Evolutionary conservation across 2,329 filamentous ascomycete species (phyloP).

Genomic region (Claviceps digitariae): DNA sequence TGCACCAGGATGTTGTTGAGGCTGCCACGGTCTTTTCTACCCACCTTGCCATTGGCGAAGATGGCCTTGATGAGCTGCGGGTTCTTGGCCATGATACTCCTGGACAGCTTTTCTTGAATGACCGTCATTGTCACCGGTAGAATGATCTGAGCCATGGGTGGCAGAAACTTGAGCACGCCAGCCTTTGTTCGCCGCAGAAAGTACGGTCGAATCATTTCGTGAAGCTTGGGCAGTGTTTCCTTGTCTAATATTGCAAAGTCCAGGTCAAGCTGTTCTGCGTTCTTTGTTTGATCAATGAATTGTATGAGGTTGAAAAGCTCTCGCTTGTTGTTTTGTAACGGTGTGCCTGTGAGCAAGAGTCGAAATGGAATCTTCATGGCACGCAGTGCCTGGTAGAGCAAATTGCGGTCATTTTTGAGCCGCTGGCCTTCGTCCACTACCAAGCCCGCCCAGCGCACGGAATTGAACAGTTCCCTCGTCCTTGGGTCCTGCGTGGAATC

Average conservation of each 20-base stretch:
- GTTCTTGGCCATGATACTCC: slow-evolving; percentile 84
- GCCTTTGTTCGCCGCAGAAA: slow-evolving; percentile 70
- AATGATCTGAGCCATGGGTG: slow-evolving; percentile 89
- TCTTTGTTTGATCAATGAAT: slow-evolving; percentile 62
- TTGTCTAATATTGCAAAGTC: slow-evolving; percentile 67
- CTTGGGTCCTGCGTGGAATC: slow-evolving; percentile 69
- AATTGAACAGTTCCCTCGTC: slow-evolving; percentile 50
- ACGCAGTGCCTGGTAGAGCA: slow-evolving; percentile 62
- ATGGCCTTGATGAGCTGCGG: slow-evolving; percentile 79
- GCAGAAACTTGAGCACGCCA: slow-evolving; percentile 80
- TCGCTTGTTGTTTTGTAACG: slow-evolving; percentile 86
- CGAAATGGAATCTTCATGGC: slow-evolving; percentile 70
- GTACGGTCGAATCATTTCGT: slow-evolving; percentile 66
- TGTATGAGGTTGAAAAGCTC: slow-evolving; percentile 96
- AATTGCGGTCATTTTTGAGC: slow-evolving; percentile 81
- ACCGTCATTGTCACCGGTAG: slow-evolving; percentile 90
- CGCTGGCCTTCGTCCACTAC: slow-evolving; percentile 93
- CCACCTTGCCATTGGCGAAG: slow-evolving; percentile 56
- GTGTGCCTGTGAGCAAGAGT: slow-evolving; percentile 78
- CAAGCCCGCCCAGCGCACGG: slow-evolving; percentile 71
- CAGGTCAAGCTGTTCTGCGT: slow-evolving; percentile 61
- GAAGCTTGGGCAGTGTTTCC: slow-evolving; percentile 68
- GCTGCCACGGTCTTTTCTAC: slow-evolving; percentile 59
- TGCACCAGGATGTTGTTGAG: slow-evolving; percentile 95
- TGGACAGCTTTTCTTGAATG: slow-evolving; percentile 87